A percentile compares a stretch with the other conserved stretches of the same genome.
phyloP scores from a whole-genome alignment of 1,139 yeast species.

The Candida pseudoviswanathii region DNA sequence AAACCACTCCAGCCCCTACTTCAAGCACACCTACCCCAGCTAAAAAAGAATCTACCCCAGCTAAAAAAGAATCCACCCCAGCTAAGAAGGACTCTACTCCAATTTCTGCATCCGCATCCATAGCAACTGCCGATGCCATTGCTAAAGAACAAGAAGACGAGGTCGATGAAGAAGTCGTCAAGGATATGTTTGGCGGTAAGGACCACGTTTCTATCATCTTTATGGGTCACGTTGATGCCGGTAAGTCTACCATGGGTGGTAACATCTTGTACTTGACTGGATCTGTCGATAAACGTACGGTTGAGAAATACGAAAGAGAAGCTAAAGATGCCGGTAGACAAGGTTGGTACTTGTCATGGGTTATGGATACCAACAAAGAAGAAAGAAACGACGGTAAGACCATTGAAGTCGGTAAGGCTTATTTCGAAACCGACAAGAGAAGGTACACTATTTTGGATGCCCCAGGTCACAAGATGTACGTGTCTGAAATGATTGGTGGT shows the following conservation, averaged over 20 bases:
- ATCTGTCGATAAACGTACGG: slow-evolving; percentile 98
- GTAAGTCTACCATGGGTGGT: slow-evolving; percentile 99
- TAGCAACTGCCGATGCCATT: slow-evolving; percentile 47
- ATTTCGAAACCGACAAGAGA: slow-evolving; percentile 95
- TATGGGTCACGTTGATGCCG: slow-evolving; percentile 99
- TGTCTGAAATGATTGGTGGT: slow-evolving; percentile 99
- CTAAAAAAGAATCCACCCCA: slow-evolving; percentile 11
- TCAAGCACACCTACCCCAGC: slow-evolving; percentile 14
- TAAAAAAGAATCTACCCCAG: slow-evolving; percentile 13
- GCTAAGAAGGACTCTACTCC: slow-evolving; percentile 11
- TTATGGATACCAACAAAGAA: slow-evolving; percentile 98
- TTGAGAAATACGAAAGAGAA: slow-evolving; percentile 96
- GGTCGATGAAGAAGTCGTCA: slow-evolving; percentile 85
- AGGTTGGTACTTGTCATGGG: slow-evolving; percentile 99
- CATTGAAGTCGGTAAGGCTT: slow-evolving; percentile 97
- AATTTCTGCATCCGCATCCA: slow-evolving; percentile 13
- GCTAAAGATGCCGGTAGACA: slow-evolving; percentile 99
- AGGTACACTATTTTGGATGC: slow-evolving; percentile 98
- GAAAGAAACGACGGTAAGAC: slow-evolving; percentile 99
- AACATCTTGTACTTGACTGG: slow-evolving; percentile 90
- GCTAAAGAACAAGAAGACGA: slow-evolving; percentile 79
- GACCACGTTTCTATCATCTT: slow-evolving; percentile 95
- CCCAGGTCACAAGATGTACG: slow-evolving; percentile 99
- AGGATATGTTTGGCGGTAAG: slow-evolving; percentile 94
- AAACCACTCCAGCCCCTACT: slow-evolving; percentile 18